Conservation (phyloP, 306 rosid genomes). For the Styphnolobium japonicum region DNA sequence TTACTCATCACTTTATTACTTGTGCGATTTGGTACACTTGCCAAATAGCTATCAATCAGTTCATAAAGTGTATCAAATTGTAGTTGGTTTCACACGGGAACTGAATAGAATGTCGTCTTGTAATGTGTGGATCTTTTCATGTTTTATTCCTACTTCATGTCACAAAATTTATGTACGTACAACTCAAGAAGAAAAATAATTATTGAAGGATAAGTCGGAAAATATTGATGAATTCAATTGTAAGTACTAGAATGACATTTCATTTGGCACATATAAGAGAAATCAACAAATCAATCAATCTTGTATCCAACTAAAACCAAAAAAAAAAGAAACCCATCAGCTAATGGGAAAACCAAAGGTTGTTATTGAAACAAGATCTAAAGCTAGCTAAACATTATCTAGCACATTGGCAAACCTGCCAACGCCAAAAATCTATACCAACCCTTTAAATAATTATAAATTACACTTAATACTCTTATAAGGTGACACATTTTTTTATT, state of each 20-base stretch:
- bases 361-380: not conserved
- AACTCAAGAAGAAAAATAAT: not conserved
- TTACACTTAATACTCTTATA: not conserved
- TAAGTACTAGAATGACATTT: not conserved
- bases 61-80: not conserved
- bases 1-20: too few relatives aligned
- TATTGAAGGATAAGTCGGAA: not conserved
- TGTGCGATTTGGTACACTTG: too few relatives aligned
- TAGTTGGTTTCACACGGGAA: conserved; percentile 15
- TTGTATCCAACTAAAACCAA: not conserved
- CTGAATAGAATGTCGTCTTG: conserved; percentile 28
- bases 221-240: not conserved
- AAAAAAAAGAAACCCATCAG: not conserved
- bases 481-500: not conserved
- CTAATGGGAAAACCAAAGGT: not conserved
- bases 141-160: not conserved
- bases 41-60: too few relatives aligned
- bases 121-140: not conserved
- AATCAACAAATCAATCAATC: not conserved
- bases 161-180: not conserved
- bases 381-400: not conserved
- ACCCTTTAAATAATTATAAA: not conserved
- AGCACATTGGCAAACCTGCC: not conserved
- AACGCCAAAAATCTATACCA: not conserved
- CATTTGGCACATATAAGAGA: not conserved